phyloP scores from a whole-genome alignment of 108 stramenopile species.

The Cyclotella distinguenda region DNA sequence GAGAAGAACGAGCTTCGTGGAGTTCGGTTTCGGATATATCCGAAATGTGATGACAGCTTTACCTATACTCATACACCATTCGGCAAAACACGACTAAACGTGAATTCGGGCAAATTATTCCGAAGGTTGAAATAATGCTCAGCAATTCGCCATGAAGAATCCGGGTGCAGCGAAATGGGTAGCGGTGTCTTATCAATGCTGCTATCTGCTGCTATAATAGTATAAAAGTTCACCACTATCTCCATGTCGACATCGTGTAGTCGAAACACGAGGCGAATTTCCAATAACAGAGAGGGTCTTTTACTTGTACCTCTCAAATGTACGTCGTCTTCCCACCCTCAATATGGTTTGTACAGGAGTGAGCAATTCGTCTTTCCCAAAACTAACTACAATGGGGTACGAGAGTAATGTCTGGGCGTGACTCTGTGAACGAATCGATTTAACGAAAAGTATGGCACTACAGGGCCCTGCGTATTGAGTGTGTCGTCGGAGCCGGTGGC shows the following conservation, averaged over 20 bases:
- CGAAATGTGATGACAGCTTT: too few relatives aligned
- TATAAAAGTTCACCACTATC: conserved; percentile 56
- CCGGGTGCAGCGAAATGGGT: too few relatives aligned
- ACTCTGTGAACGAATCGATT: conserved; percentile 66
- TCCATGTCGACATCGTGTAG: conserved; percentile 58
- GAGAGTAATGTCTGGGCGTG: conserved; percentile 72
- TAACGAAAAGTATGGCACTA: conserved; percentile 79
- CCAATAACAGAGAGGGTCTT: conserved; percentile 70
- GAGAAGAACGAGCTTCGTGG: too few relatives aligned
- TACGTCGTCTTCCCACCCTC: background rate
- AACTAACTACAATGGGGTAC: conserved; percentile 75
- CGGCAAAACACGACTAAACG: too few relatives aligned
- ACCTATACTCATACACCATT: too few relatives aligned
- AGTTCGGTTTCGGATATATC: too few relatives aligned
- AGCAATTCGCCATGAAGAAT: too few relatives aligned
- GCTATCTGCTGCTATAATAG: too few relatives aligned
- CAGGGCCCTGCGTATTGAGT: conserved; percentile 73
- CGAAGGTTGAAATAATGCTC: too few relatives aligned
- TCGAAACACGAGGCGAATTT: conserved; percentile 73
- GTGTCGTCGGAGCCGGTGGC: conserved; percentile 68
- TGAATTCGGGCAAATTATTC: too few relatives aligned
- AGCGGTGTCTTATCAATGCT: too few relatives aligned
- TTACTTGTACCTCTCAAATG: too few relatives aligned
- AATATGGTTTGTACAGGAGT: background rate
- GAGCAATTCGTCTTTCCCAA: conserved; percentile 57